phyloP scores from a whole-genome alignment of 176 grass and related monocot genomes.

The Elaeis guineensis region DNA sequence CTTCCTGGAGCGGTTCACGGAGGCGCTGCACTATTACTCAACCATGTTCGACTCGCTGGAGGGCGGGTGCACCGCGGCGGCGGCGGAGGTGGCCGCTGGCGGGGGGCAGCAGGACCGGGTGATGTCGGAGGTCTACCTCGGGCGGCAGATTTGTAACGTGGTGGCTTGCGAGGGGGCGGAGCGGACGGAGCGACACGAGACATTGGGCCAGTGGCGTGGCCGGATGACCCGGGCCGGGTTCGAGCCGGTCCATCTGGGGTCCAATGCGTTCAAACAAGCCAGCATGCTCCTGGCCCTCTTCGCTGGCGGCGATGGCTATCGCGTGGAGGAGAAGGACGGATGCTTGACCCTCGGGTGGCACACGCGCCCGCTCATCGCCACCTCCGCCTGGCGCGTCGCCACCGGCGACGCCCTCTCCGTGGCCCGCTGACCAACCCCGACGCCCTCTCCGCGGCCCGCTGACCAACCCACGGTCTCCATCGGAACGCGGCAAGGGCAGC shows the following conservation, averaged over 20 bases:
- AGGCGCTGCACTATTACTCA: slow-evolving; percentile 93
- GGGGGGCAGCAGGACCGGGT: slow-evolving; percentile 31
- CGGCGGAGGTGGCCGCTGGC: slow-evolving; percentile 24
- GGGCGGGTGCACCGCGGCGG: slow-evolving; percentile 19
- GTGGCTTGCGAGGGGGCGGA: slow-evolving; percentile 80
- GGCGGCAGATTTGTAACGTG: slow-evolving; percentile 93
- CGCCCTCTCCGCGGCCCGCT: background rate
- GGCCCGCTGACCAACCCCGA: background rate
- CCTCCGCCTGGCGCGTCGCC: slow-evolving; percentile 70
- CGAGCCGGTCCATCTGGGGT: slow-evolving; percentile 77
- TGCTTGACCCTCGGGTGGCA: slow-evolving; percentile 92
- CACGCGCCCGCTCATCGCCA: slow-evolving; percentile 81
- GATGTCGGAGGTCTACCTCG: slow-evolving; percentile 86
- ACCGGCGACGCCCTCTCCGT: slow-evolving; percentile 16
- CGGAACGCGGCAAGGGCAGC: too few species aligned
- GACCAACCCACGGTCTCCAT: background rate
- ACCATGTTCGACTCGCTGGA: slow-evolving; percentile 97
- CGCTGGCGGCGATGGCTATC: slow-evolving; percentile 79
- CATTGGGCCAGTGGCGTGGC: slow-evolving; percentile 54
- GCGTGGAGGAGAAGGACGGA: slow-evolving; percentile 83
- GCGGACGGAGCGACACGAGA: slow-evolving; percentile 90
- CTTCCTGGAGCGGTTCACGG: slow-evolving; percentile 81
- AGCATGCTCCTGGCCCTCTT: slow-evolving; percentile 88
- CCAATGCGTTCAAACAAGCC: slow-evolving; percentile 94
- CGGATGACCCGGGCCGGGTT: slow-evolving; percentile 59